Evolutionary conservation across 2,329 filamentous ascomycete genomes (phyloP).

Genomic region (Monilinia laxa): DNA sequence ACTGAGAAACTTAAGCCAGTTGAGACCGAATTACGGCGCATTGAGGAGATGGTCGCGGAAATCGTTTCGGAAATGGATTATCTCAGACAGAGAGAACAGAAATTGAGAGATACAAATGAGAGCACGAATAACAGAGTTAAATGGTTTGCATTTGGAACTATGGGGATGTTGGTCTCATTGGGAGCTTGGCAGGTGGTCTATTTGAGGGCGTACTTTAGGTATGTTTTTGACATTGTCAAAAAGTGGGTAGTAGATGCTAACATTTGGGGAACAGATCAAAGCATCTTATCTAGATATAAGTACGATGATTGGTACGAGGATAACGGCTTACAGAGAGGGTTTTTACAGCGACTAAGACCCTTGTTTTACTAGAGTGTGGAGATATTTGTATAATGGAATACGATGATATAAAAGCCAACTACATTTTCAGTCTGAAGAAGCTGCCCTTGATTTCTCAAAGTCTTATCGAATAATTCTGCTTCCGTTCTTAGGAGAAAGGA

Average conservation of each 20-base stretch:
- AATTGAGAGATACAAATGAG: conserved; percentile 97
- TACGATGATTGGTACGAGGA: conserved; percentile 16
- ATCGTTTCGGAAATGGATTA: conserved; percentile 97
- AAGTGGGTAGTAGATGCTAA: conserved; percentile 27
- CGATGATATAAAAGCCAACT: conserved; percentile 2
- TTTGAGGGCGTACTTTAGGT: conserved; percentile 94
- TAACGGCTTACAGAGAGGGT: conserved; percentile 20
- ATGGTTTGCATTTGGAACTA: conserved; percentile 95
- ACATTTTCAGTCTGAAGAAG: not conserved
- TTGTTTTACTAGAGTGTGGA: conserved; percentile 38
- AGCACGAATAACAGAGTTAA: conserved; percentile 98
- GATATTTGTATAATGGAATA: conserved; percentile 34
- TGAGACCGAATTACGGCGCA: conserved; percentile 87
- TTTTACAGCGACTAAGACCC: conserved; percentile 27
- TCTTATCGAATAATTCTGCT: not conserved
- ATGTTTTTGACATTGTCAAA: conserved; percentile 35
- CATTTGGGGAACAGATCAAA: conserved; percentile 52
- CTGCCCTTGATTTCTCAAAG: not conserved
- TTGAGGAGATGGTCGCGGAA: conserved; percentile 87
- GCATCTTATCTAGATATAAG: conserved; percentile 60
- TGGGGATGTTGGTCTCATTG: conserved; percentile 82
- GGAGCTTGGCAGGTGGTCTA: conserved; percentile 98
- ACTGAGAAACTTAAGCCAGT: conserved; percentile 97
- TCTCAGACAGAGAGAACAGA: conserved; percentile 84
- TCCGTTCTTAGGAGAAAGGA: not conserved